These are phyloP conservation scores for Suillus weaverae DNA, from an alignment of 768 basidiomycete species.

Conservation along the genomic window DNA sequence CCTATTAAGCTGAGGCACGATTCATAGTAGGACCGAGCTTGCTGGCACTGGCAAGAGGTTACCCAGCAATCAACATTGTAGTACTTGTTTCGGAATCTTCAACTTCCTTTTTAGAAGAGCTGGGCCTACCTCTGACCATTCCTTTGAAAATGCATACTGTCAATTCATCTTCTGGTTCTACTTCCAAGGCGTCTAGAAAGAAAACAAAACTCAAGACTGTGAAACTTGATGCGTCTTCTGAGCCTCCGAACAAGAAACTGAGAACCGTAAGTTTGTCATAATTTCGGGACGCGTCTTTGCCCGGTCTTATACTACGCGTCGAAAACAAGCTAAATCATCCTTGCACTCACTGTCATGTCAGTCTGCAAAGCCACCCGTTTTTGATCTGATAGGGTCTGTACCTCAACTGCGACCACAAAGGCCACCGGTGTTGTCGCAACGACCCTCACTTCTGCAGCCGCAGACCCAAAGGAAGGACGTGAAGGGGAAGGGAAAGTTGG, in stretches of 20 bases:
- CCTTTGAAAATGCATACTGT: not conserved
- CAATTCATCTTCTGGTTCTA: not conserved
- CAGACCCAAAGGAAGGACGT: conserved; percentile 11
- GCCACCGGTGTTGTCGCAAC: not conserved
- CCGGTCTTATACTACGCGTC: not conserved
- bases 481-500: conserved; percentile 28
- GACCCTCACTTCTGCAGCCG: not conserved
- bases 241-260: conserved; percentile 24
- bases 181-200: not conserved
- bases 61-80: too few species aligned
- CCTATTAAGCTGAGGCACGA: too few species aligned
- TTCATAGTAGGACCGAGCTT: too few species aligned
- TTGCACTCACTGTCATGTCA: not conserved
- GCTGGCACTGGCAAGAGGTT: too few species aligned
- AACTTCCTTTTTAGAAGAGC: not conserved
- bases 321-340: conserved; percentile 2
- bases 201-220: conserved; percentile 25
- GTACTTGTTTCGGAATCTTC: not conserved
- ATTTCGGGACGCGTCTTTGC: not conserved
- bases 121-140: not conserved
- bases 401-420: conserved; percentile 10
- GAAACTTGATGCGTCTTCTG: conserved; percentile 18
- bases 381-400: conserved; percentile 22
- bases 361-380: conserved; percentile 23
- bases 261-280: conserved; percentile 11